Conservation (phyloP, 306 rosid genomes). For the Herpetospermum pedunculosum region DNA sequence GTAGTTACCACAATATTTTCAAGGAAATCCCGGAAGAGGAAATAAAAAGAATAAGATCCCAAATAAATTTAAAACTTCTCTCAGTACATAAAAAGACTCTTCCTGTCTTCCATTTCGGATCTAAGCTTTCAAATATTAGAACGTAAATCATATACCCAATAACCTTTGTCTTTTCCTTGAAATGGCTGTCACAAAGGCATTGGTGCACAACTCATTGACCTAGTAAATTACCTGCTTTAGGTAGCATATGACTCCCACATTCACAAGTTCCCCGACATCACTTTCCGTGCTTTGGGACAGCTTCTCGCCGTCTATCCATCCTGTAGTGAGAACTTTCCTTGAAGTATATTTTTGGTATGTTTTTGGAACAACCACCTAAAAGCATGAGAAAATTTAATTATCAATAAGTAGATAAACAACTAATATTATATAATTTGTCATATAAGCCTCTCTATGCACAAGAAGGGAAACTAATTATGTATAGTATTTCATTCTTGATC, state of each 20-base stretch:
- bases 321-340: conserved; percentile 91
- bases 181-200: neutral
- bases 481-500: neutral
- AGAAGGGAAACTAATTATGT: neutral
- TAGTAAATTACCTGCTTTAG: conserved; percentile 61
- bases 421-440: neutral
- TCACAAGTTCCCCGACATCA: conserved; percentile 92
- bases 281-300: conserved; percentile 90
- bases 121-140: neutral
- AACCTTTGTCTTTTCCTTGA: neutral
- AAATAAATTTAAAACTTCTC: neutral
- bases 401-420: too few species aligned
- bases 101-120: neutral
- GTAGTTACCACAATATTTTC: neutral
- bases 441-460: neutral
- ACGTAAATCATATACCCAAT: neutral
- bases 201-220: neutral
- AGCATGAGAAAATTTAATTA: conserved; percentile 1
- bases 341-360: conserved; percentile 77
- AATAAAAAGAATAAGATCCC: neutral
- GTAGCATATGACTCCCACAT: conserved; percentile 98
- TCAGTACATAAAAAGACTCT: neutral
- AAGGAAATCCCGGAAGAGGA: neutral
- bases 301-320: conserved; percentile 92
- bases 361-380: conserved; percentile 89